Percentiles rank a stretch among this genome's conserved stretches.
These are phyloP conservation scores for Sungouiella blattae DNA, from an alignment of 805 yeast genomes.

Conservation along the genomic window DNA sequence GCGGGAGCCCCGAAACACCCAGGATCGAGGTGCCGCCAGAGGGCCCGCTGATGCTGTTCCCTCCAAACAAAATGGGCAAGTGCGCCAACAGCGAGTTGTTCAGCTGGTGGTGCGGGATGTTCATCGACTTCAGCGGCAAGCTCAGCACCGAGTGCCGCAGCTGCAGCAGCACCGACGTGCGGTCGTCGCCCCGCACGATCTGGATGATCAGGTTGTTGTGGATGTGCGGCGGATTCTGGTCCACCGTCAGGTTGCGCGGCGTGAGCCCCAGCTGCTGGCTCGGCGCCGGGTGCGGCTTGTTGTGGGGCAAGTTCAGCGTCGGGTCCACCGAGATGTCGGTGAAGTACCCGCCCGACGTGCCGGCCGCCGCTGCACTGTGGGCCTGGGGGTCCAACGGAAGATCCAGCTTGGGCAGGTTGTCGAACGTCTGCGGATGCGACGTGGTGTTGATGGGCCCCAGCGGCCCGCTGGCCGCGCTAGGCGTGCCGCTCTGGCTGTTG, in stretches of 20 bases:
- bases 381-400: constrained; percentile 30
- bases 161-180: constrained; percentile 29
- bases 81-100: constrained; percentile 40
- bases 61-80: constrained; percentile 42
- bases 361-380: constrained; percentile 24
- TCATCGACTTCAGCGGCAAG: constrained; percentile 43
- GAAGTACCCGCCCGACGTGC: constrained; percentile 40
- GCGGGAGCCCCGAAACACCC: constrained; percentile 33
- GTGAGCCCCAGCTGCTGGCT: constrained; percentile 12
- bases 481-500: background rate
- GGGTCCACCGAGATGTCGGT: constrained; percentile 43
- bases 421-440: constrained; percentile 19
- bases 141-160: constrained; percentile 39
- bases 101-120: constrained; percentile 45
- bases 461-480: background rate
- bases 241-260: constrained; percentile 13
- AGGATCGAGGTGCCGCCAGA: constrained; percentile 35
- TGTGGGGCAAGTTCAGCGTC: constrained; percentile 44
- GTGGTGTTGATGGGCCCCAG: constrained; percentile 15
- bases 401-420: constrained; percentile 25
- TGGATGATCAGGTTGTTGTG: constrained; percentile 42
- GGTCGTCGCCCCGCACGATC: constrained; percentile 38
- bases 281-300: constrained; percentile 31
- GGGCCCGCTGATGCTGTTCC: constrained; percentile 39
- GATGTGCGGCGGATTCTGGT: constrained; percentile 9